Evolutionary conservation across 1,139 yeast genomes (phyloP), one percentile per base, ranked within the genome.

Genomic region (Geotrichum cucujoidarum): DNA sequence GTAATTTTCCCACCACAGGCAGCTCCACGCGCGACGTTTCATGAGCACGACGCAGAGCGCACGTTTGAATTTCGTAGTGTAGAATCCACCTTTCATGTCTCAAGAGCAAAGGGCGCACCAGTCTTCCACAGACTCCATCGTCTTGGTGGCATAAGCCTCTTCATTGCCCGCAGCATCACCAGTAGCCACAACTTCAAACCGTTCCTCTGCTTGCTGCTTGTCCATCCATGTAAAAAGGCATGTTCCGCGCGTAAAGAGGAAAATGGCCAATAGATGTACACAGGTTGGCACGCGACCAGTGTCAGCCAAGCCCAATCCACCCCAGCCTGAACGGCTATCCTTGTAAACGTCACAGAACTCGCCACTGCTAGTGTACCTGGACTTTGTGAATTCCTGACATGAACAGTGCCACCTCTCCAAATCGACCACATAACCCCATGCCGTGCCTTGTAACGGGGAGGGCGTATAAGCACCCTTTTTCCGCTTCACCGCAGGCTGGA

Each of bases 391-490:
- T 33, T 47, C 50, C 36, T 41, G 46, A 24, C 50, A 47, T 3
- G 42, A 37, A 34, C 50, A 47, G 27, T 47, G 39, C 50, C 50
- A 47, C 25, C 40, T 37, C 7, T 41, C 40, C 29, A 47, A 27
- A 27, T 47, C 50, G 8, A 47, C 46, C 40, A 47, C 11, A 33
- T 47, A 32, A 14, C 46, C 50, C 32, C 34, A 35, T 3, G 39
- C 37, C 10, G 49, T 31, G 8, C 50, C 46, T 11, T 36, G 40
- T 18, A 40, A 22, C 24, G 45, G 43, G n/a, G 40, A 18, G 14
- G 46, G 32, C 13, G 32, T 27, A 18, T 47, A 47, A 3, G 27
- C 18, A 2, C 46, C 46, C 21, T 32, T 41, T 27, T 42, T 41
- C 30, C 37, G 43, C 32, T 37, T 47, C 11, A 32, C 39, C 17